phyloP scores from a whole-genome alignment of 371 early-diverging fungal genomes.

The Rhizopus delemar region DNA sequence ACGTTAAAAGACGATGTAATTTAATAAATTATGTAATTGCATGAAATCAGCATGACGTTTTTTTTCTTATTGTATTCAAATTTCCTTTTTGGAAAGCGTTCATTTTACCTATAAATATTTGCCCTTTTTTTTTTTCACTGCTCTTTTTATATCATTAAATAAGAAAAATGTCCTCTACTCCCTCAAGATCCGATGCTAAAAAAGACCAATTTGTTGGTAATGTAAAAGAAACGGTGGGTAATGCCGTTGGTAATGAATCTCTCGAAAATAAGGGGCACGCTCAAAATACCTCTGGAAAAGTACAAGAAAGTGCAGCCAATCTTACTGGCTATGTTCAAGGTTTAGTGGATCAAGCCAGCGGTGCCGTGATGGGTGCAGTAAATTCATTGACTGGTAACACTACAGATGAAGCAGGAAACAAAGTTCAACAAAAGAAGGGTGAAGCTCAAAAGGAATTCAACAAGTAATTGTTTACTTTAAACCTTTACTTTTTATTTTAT shows the following conservation, averaged over 20 bases:
- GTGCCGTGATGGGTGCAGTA: constrained; percentile 27
- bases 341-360: constrained; percentile 21
- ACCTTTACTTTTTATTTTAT: too few relatives aligned
- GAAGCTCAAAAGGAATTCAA: constrained; percentile 30
- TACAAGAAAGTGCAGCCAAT: constrained; percentile 27
- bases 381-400: constrained; percentile 30
- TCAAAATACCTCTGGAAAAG: constrained; percentile 23
- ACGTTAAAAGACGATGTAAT: constrained; percentile 9
- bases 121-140: background rate
- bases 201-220: constrained; percentile 38
- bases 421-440: constrained; percentile 29
- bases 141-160: background rate
- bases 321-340: constrained; percentile 22
- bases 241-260: constrained; percentile 46
- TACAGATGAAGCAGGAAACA: constrained; percentile 23
- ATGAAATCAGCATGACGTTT: too few relatives aligned
- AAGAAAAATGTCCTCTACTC: constrained; percentile 16
- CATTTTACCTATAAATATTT: too few relatives aligned
- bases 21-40: too few relatives aligned
- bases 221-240: constrained; percentile 46
- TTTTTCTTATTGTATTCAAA: too few relatives aligned
- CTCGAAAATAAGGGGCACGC: constrained; percentile 44
- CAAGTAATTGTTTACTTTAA: constrained; percentile 10
- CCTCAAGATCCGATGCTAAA: constrained; percentile 31
- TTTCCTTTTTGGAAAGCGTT: too few relatives aligned